Conservation (phyloP, 139 green algal species). For the Chlorella sp. region DNA sequence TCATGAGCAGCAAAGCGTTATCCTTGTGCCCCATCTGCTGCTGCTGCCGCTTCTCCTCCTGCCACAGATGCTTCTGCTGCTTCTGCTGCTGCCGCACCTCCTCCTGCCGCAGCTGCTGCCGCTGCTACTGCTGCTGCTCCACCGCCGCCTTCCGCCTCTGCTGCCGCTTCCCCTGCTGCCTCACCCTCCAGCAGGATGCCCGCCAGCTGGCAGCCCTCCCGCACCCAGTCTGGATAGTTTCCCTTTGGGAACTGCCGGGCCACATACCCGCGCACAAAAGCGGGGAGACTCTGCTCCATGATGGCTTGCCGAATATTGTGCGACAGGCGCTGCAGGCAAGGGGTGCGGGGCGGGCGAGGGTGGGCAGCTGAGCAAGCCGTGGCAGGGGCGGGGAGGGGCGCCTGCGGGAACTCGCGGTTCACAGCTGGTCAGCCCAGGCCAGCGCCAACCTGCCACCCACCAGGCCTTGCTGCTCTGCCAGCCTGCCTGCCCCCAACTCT, state of each 20-base stretch:
- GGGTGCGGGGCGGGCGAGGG: background rate
- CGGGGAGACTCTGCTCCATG: conserved; percentile 64
- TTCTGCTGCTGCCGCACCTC: too few relatives aligned
- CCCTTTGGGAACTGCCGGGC: conserved; percentile 43
- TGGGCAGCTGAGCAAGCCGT: background rate
- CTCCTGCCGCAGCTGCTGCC: background rate
- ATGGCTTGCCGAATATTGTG: conserved; percentile 70
- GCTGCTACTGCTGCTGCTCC: background rate
- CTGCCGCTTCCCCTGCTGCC: background rate
- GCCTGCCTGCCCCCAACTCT: too few relatives aligned
- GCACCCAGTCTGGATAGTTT: conserved; percentile 71
- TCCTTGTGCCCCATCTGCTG: too few relatives aligned
- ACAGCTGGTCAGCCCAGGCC: background rate
- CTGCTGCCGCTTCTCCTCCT: too few relatives aligned
- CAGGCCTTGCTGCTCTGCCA: background rate
- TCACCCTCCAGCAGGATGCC: conserved; percentile 60
- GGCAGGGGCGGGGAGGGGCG: background rate
- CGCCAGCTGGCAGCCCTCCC: conserved; percentile 63
- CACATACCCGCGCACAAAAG: conserved; percentile 80
- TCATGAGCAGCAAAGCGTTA: too few relatives aligned
- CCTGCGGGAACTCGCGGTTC: background rate
- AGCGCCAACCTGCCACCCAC: background rate
- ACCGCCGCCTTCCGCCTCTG: background rate
- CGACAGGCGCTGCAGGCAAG: conserved; percentile 55
- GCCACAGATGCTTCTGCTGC: too few relatives aligned